Evolutionary conservation across 495 filamentous ascomycete genomes (phyloP), one percentile per base, ranked within the genome.

Genomic region (Symbiotaphrina buchneri): DNA sequence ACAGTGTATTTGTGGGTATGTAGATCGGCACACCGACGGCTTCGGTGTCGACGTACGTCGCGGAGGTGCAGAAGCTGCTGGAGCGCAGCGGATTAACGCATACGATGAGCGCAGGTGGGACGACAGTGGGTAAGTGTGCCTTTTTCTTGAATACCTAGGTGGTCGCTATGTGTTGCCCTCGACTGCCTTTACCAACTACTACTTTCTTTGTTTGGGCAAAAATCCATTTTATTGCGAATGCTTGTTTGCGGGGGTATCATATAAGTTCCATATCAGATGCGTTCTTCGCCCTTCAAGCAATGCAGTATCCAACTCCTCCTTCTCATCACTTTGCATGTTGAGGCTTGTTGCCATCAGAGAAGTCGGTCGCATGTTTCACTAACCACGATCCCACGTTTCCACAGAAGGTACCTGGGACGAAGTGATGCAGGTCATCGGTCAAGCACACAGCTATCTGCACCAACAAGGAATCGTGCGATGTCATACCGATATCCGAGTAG

Each of bases 341-440:
- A 33, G 19, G 18, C 34, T 27, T 34, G 18, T 30, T 22, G 27
- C 30, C 30, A 8, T 21, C 20, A 15, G 23, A 19, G 19, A 29
- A 3, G n/a, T n/a, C n/a, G n/a, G n/a, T n/a, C n/a, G n/a, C n/a
- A n/a, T n/a, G n/a, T n/a, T n/a, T n/a, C n/a, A n/a, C n/a, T n/a
- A n/a, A n/a, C n/a, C n/a, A n/a, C n/a, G n/a, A n/a, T n/a, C n/a
- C n/a, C n/a, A n/a, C n/a, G n/a, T n/a, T 0, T 11, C 7, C 16
- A 42, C 41, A 87, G 85, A 95, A 51, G 85, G 87, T 10, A 61
- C 72, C 17, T 95, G 85, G 85, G 80, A 90, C 38, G 63, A 74
- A 25, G 83, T 92, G 20, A 82, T 87, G 64, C 61, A 54, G 33
- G 62, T 90, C 10, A 83, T 97, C 47, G 87, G 87, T 4, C 81